Base-by-base conservation (phyloP, 78 protist species). In the Cavenderia fasciculata region DNA sequence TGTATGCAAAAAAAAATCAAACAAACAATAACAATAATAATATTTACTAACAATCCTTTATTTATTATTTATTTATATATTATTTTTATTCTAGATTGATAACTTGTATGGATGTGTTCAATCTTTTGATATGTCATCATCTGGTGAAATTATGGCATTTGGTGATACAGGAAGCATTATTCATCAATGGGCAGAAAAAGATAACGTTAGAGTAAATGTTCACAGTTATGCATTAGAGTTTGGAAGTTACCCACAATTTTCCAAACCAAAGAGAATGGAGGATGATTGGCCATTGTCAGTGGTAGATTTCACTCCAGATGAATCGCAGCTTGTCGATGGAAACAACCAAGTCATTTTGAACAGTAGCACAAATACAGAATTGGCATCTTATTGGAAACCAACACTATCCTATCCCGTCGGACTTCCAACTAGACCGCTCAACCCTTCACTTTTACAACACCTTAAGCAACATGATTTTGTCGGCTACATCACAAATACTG, bases 71-170 rank as follows among this genome's bases (percentile, higher is more conserved):
- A 18, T 18, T 5, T 65, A 18, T 43, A 46, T 12, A 54, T n/a
- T n/a, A n/a, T n/a, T n/a, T n/a, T 54, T 6, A 18, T n/a, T 23
- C 12, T 18, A 78, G 44, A 52, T 87, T 2, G 87, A 87, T 25
- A 34, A 85, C 2, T 43, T 73, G 44, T 85, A 41, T 70, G 93
- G 84, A 7, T 66, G 56, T 47, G 5, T 87, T 11, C 41, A 19
- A 34, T 71, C 94, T 16, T 59, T 91, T 16, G 94, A 91, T 56
- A 65, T 91, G 1, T 47, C 94, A 6, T 33, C 71, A 0, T 71
- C 65, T 19, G 94, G 94, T 47, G 88, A 91, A 2, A 27, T 68
- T 43, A 63, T 91, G 84, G 88, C 88, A n/a, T 91, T 91, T 78
- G 94, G 94, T 29, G 94, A 91, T 47, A 21, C 51, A 6, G 71